These are phyloP conservation scores for Wickerhamiella dianesei DNA, from an alignment of 805 yeast species.

Conservation along the genomic window DNA sequence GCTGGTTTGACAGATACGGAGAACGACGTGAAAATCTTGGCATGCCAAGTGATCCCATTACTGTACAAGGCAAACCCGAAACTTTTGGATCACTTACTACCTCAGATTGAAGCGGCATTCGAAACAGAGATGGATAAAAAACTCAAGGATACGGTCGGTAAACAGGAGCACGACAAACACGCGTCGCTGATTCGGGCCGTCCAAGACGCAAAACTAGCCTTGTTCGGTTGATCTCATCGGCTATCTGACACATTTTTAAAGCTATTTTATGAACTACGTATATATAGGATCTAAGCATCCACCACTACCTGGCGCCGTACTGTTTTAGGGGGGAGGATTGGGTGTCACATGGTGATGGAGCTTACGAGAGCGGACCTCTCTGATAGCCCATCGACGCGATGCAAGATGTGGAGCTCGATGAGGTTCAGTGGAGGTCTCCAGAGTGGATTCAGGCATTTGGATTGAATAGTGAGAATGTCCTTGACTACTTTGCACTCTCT, in stretches of 20 bases:
- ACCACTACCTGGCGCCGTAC: too few species aligned
- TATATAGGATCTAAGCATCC: too few species aligned
- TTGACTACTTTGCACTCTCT: conserved; percentile 84
- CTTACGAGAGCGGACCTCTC: background rate
- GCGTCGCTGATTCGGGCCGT: background rate
- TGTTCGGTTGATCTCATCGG: too few species aligned
- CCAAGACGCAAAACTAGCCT: background rate
- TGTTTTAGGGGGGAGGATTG: too few species aligned
- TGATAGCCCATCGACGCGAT: conserved; percentile 1
- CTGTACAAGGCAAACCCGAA: conserved; percentile 25
- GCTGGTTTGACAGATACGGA: conserved; percentile 45
- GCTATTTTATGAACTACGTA: too few species aligned
- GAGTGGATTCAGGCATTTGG: conserved; percentile 89
- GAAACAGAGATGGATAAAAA: conserved; percentile 19
- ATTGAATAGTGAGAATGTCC: conserved; percentile 72
- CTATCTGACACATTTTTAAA: too few species aligned
- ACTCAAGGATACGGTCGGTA: conserved; percentile 45
- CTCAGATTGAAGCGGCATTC: conserved; percentile 29
- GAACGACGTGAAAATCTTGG: conserved; percentile 43
- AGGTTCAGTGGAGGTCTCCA: conserved; percentile 92
- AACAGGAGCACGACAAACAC: conserved; percentile 49
- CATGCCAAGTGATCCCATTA: conserved; percentile 34
- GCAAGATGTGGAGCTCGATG: conserved; percentile 41
- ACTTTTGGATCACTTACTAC: conserved; percentile 27
- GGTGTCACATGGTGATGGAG: too few species aligned